Percentiles rank a stretch among this genome's conserved stretches.
These are phyloP conservation scores for Lecanicillium sp. DNA, from an alignment of 2,329 filamentous ascomycete species.

Conservation along the genomic window DNA sequence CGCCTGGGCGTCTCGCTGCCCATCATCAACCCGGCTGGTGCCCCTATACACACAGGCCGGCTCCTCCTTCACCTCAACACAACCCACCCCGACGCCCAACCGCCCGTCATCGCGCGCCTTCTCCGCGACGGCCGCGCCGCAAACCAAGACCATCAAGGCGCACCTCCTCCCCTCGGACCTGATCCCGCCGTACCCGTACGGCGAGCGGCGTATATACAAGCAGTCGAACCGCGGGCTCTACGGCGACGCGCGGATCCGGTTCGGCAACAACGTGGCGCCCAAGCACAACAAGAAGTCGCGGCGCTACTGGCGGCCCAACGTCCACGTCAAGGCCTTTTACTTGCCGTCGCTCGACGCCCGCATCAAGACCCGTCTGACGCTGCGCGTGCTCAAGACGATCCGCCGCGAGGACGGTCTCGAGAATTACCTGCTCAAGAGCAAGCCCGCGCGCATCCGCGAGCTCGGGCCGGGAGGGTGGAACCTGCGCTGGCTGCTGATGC, in stretches of 20 bases:
- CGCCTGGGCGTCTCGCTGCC: slow-evolving; percentile 3
- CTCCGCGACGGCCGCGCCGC: slow-evolving; percentile 26
- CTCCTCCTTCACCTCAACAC: neutral
- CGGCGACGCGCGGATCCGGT: slow-evolving; percentile 62
- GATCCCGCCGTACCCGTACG: slow-evolving; percentile 67
- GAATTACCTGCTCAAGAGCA: slow-evolving; percentile 79
- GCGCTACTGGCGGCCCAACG: slow-evolving; percentile 69
- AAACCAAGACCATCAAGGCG: slow-evolving; percentile 33
- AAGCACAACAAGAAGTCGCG: slow-evolving; percentile 62
- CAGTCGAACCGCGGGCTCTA: slow-evolving; percentile 72
- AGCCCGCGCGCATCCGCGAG: slow-evolving; percentile 70
- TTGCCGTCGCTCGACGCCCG: slow-evolving; percentile 52
- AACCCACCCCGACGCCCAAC: slow-evolving; percentile 2
- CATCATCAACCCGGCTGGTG: neutral
- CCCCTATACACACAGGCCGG: neutral
- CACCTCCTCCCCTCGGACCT: slow-evolving; percentile 37
- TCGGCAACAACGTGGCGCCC: slow-evolving; percentile 72
- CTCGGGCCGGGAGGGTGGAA: slow-evolving; percentile 87
- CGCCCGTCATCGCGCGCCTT: slow-evolving; percentile 19
- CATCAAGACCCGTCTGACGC: slow-evolving; percentile 61
- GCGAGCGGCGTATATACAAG: slow-evolving; percentile 64
- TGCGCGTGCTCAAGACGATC: slow-evolving; percentile 65
- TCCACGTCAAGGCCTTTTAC: slow-evolving; percentile 61
- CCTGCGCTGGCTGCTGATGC: slow-evolving; percentile 83
- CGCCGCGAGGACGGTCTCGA: slow-evolving; percentile 85